A percentile compares a stretch with the other conserved stretches of the same genome.
phyloP scores from a whole-genome alignment of 192 early-diverging fungal species.

The Phlyctochytrium planicorne region DNA sequence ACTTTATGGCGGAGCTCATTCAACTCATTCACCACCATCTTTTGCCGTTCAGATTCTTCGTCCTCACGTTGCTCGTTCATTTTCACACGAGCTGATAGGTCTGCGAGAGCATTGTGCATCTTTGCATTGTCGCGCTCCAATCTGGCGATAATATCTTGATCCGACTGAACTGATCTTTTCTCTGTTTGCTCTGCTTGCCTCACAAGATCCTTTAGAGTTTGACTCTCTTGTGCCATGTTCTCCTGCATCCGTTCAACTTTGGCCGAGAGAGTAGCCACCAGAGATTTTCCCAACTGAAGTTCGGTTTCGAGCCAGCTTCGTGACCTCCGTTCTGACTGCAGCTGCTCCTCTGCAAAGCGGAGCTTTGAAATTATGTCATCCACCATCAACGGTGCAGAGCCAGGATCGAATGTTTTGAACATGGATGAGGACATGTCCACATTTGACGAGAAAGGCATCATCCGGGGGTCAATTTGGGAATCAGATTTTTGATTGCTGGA shows the following conservation, averaged over 20 bases:
- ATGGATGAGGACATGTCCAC: neutral
- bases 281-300: constrained; percentile 31
- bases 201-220: constrained; percentile 10
- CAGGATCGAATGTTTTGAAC: constrained; percentile 1
- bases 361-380: constrained; percentile 23
- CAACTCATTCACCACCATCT: constrained; percentile 26
- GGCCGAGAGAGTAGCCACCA: constrained; percentile 32
- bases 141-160: constrained; percentile 16
- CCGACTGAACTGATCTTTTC: constrained; percentile 8
- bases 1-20: constrained; percentile 35
- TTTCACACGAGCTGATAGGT: constrained; percentile 27
- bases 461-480: too few species aligned
- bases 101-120: constrained; percentile 27
- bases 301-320: constrained; percentile 40
- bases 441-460: neutral
- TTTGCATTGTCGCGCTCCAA: constrained; percentile 21
- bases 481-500: too few species aligned
- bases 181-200: constrained; percentile 24
- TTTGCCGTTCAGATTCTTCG: constrained; percentile 22
- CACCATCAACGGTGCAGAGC: constrained; percentile 6
- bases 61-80: constrained; percentile 17
- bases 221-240: constrained; percentile 2
- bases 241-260: constrained; percentile 34
- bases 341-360: constrained; percentile 30
- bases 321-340: constrained; percentile 31